A percentile compares a stretch with the other conserved stretches of the same genome.
These are phyloP conservation scores for Xylaria sp. DNA, from an alignment of 2,329 filamentous ascomycete species.

Conservation along the genomic window DNA sequence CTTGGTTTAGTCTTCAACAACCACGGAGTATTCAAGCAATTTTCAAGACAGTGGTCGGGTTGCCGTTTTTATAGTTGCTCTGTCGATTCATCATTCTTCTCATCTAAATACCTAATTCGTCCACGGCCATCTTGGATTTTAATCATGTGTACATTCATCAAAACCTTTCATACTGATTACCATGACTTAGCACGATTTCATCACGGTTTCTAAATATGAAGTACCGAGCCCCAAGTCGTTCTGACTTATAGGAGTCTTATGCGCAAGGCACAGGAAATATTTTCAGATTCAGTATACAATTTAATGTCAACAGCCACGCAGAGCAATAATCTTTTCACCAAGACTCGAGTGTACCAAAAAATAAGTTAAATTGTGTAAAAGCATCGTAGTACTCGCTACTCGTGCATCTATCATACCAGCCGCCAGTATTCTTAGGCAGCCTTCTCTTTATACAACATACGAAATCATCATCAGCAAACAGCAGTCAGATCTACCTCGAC, in stretches of 20 bases:
- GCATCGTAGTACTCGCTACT: not conserved
- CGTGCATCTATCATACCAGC: constrained; percentile 16
- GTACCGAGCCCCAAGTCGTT: not conserved
- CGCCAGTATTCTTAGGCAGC: not conserved
- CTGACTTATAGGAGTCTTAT: not conserved
- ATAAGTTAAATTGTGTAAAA: not conserved
- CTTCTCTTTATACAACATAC: constrained; percentile 17
- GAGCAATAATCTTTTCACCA: not conserved
- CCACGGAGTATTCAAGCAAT: not conserved
- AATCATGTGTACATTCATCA: not conserved
- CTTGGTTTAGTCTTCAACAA: too few species aligned
- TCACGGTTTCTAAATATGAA: not conserved
- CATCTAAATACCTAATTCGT: not conserved
- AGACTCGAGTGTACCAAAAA: not conserved
- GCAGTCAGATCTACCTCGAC: constrained; percentile 5
- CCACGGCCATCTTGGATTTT: not conserved
- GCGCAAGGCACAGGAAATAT: not conserved
- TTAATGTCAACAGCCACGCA: not conserved
- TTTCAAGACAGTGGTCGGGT: not conserved
- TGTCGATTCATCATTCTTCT: not conserved
- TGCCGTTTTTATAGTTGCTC: not conserved
- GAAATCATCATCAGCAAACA: constrained; percentile 2
- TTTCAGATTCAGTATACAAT: not conserved
- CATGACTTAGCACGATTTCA: not conserved
- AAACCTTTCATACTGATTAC: not conserved